A percentile compares a stretch with the other conserved stretches of the same genome.
phyloP scores from a whole-genome alignment of 2,329 filamentous ascomycete genomes.

The Kalaharituber pfeilii region DNA sequence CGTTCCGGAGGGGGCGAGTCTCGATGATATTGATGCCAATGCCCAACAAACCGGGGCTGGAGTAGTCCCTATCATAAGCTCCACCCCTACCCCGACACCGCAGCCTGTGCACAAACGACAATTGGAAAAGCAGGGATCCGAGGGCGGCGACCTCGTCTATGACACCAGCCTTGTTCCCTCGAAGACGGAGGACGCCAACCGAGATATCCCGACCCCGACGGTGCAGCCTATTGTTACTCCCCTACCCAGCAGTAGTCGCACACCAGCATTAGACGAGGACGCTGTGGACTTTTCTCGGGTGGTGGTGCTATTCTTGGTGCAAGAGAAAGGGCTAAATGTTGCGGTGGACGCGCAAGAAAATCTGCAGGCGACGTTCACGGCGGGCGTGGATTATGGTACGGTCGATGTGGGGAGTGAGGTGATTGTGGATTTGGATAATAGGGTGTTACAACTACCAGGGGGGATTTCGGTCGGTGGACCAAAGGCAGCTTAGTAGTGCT shows the following conservation, averaged over 20 bases:
- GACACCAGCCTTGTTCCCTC: not conserved
- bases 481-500: conserved; percentile 2
- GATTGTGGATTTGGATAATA: conserved; percentile 13
- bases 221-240: conserved; percentile 12
- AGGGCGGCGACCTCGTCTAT: not conserved
- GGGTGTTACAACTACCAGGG: conserved; percentile 10
- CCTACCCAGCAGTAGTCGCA: conserved; percentile 18
- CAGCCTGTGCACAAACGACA: conserved; percentile 23
- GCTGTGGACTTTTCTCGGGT: conserved; percentile 47
- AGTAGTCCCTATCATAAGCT: not conserved
- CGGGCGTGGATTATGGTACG: conserved; percentile 17
- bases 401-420: conserved; percentile 20
- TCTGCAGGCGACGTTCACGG: conserved; percentile 39
- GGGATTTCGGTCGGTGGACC: conserved; percentile 11
- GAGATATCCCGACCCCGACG: not conserved
- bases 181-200: not conserved
- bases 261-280: conserved; percentile 38
- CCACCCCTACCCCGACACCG: conserved; percentile 3
- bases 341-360: conserved; percentile 38
- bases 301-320: conserved; percentile 43
- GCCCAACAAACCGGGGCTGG: conserved; percentile 10
- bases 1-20: conserved; percentile 5
- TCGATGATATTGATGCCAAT: conserved; percentile 5
- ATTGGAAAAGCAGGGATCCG: conserved; percentile 25
- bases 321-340: conserved; percentile 35